A percentile compares a stretch with the other conserved stretches of the same genome.
Evolutionary conservation across 2,329 filamentous ascomycete species (phyloP).

Genomic region (Diatrype stigma): DNA sequence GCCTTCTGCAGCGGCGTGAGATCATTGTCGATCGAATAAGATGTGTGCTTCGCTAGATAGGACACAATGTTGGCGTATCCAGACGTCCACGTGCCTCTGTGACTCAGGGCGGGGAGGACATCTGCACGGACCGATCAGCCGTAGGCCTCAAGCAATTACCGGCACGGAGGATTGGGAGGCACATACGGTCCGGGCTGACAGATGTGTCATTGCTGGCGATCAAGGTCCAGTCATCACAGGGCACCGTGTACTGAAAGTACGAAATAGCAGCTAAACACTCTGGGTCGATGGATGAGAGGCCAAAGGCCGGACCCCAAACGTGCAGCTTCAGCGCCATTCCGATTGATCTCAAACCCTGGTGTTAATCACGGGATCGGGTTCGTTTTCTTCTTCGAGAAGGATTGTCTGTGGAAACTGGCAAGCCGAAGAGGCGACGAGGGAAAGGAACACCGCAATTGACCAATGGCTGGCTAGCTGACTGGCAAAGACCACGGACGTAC

Average conservation of each 20-base stretch:
- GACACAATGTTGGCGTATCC: constrained; percentile 59
- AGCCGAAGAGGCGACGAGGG: too few relatives aligned
- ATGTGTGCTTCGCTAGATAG: constrained; percentile 41
- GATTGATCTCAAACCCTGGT: too few relatives aligned
- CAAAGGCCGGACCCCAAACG: constrained; percentile 86
- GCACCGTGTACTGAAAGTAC: constrained; percentile 64
- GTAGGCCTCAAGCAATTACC: neutral
- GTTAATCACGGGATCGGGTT: too few relatives aligned
- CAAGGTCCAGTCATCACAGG: constrained; percentile 60
- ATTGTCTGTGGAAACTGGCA: too few relatives aligned
- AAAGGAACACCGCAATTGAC: too few relatives aligned
- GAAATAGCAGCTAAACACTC: constrained; percentile 83
- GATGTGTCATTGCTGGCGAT: constrained; percentile 70
- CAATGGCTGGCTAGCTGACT: too few relatives aligned
- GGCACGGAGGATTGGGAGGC: constrained; percentile 9
- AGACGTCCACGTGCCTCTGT: constrained; percentile 49
- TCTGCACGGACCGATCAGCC: constrained; percentile 35
- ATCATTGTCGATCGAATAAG: constrained; percentile 34
- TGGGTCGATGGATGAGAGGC: constrained; percentile 82
- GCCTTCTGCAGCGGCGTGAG: constrained; percentile 38
- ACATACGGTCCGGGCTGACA: constrained; percentile 66
- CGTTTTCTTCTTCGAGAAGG: too few relatives aligned
- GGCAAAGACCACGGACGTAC: too few relatives aligned
- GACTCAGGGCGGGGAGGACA: constrained; percentile 50
- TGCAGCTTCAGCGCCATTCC: constrained; percentile 65